A percentile compares a stretch with the other conserved stretches of the same genome.
Evolutionary conservation across 768 basidiomycete genomes (phyloP).

Genomic region (Amanita muscaria): DNA sequence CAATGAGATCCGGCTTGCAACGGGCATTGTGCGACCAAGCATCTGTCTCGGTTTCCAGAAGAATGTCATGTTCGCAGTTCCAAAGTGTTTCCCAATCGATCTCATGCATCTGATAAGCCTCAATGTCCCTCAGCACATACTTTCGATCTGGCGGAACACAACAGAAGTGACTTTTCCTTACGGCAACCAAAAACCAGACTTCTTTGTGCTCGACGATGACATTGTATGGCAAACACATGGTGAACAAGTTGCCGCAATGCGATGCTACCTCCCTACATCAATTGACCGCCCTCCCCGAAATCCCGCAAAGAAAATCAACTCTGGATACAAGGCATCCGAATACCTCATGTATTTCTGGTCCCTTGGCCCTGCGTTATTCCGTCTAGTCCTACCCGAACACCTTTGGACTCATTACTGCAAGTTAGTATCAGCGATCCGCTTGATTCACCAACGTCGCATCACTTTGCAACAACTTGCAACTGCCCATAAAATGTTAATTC

Average conservation of each 20-base stretch:
- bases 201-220: slow-evolving; percentile 1
- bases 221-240: slow-evolving; percentile 6
- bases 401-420: no score
- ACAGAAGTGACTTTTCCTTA: neutral
- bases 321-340: slow-evolving; percentile 23
- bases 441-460: no score
- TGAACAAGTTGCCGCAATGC: no score
- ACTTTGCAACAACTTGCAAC: no score
- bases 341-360: slow-evolving; percentile 20
- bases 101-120: slow-evolving; percentile 1
- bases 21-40: neutral
- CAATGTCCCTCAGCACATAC: no score
- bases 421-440: no score
- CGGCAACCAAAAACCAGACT: neutral
- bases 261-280: slow-evolving; percentile 31
- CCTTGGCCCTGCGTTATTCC: slow-evolving; percentile 20
- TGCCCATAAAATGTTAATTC: no score
- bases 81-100: slow-evolving; percentile 7
- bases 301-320: slow-evolving; percentile 28
- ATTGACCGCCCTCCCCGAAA: slow-evolving; percentile 35
- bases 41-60: neutral
- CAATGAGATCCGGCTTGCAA: neutral
- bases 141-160: slow-evolving; percentile 7
- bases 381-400: no score
- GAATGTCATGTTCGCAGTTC: neutral